Evolutionary conservation across 768 basidiomycete genomes (phyloP).

Genomic region (Hygrophoropsis aurantiaca): DNA sequence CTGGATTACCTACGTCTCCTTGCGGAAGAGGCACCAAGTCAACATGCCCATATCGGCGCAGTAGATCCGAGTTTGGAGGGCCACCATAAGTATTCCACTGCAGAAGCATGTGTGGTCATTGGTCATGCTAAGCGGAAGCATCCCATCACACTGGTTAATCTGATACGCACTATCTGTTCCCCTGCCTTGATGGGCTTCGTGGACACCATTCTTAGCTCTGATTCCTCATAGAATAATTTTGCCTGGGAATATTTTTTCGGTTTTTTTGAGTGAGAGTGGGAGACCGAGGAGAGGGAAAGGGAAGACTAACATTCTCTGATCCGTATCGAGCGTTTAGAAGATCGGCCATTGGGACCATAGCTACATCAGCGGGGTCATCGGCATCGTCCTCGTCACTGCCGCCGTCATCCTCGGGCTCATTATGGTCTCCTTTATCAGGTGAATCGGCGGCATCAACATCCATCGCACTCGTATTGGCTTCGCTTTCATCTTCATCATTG

Average conservation of each 20-base stretch:
- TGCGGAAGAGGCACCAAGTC: slow-evolving; percentile 64
- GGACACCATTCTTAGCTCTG: slow-evolving; percentile 73
- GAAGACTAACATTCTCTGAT: slow-evolving; percentile 71
- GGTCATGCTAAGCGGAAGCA: background rate
- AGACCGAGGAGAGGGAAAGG: background rate
- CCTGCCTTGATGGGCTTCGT: slow-evolving; percentile 73
- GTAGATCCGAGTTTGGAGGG: slow-evolving; percentile 86
- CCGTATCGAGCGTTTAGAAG: slow-evolving; percentile 89
- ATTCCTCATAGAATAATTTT: slow-evolving; percentile 78
- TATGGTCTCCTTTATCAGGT: slow-evolving; percentile 13
- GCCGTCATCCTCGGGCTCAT: slow-evolving; percentile 41
- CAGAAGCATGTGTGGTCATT: background rate
- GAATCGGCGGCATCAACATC: slow-evolving; percentile 26
- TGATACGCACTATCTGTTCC: slow-evolving; percentile 77
- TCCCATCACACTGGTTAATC: background rate
- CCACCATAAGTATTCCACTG: slow-evolving; percentile 97
- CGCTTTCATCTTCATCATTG: slow-evolving; percentile 33
- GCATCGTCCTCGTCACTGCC: slow-evolving; percentile 47
- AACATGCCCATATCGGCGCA: slow-evolving; percentile 94
- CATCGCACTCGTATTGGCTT: slow-evolving; percentile 23
- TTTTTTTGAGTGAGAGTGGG: slow-evolving; percentile 2
- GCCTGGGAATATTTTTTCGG: slow-evolving; percentile 48
- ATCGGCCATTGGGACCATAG: slow-evolving; percentile 97
- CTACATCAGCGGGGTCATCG: slow-evolving; percentile 62
- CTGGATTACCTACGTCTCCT: slow-evolving; percentile 61